Base-by-base conservation (phyloP, 1,284 basidiomycete genomes). In the Marasmius oreades region DNA sequence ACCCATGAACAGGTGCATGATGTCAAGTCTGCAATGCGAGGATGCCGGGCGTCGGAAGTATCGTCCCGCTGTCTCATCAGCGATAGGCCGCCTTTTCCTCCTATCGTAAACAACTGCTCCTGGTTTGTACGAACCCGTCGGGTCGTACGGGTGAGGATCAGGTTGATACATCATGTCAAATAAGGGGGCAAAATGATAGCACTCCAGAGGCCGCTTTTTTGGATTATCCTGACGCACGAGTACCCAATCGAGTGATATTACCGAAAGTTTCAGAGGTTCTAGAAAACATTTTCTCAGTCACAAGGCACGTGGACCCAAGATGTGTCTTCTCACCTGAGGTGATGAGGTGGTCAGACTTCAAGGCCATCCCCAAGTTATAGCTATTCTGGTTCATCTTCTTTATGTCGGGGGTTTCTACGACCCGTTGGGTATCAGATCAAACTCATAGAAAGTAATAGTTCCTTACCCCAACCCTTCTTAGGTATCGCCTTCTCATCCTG, bases 91-190 rank as follows among this genome's bases (percentile, higher is more conserved):
- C 18, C 47, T 12, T 10, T 16, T 26, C 14, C 14, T 10, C 28
- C 24, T 33, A 33, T 50, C 47, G 11, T 31, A 50, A 11, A 50
- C 11, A 20, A 26, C 23, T 11, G 47, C 47, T 31, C 47, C 47
- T 31, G 47, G 26, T 16, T 50, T 50, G 18, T 26, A 50, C 1
- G 26, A n/a, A 14, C 47, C 47, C 26, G n/a, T 31, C 10, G 47
- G 28, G 16, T 50, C 31, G 14, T 31, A 31, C 4, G 47, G 47
- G 7, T 50, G 47, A 8, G 47, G 47, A 31, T 50, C 47, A 14
- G 47, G 47, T 26, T 50, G 47, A 26, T 11, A 50, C 28, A 26
- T 26, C 47, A 50, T 50, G 31, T 50, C 47, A 20, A 50, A 50
- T 8, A 50, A 16, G 2, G 10, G 24, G 12, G n/a, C 24, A 11